Evolutionary conservation across 148 eudicot genomes (phyloP).

Genomic region (Vaccinium darrowii): DNA sequence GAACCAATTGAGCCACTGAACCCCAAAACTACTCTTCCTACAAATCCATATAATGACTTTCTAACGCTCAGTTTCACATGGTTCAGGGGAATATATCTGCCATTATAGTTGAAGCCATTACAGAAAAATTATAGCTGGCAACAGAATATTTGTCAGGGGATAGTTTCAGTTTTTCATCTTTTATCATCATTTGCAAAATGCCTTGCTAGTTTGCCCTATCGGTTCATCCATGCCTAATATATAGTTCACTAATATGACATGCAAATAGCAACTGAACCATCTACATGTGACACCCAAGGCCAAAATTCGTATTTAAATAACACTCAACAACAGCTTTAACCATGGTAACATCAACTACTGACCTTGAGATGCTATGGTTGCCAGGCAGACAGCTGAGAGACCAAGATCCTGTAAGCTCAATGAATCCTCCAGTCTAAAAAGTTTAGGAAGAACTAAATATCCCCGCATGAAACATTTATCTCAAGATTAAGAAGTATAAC

Average conservation of each 20-base stretch:
- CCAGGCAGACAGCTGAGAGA: conserved; percentile 76
- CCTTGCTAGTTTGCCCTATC: neutral
- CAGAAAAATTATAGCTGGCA: neutral
- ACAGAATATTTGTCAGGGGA: neutral
- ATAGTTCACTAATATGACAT: neutral
- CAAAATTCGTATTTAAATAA: neutral
- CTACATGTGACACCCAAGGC: conserved; percentile 1
- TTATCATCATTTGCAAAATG: neutral
- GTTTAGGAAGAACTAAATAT: conserved; percentile 39
- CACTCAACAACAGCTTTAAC: neutral
- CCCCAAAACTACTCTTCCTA: neutral
- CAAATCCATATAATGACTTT: neutral
- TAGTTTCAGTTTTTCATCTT: neutral
- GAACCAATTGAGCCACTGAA: neutral
- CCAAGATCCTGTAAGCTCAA: conserved; percentile 73
- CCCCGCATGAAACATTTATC: neutral
- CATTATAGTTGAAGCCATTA: neutral
- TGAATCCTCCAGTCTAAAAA: conserved; percentile 69
- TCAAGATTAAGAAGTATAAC: neutral
- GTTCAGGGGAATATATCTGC: neutral
- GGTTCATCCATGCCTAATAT: neutral
- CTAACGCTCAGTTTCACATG: neutral
- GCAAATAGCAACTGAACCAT: neutral
- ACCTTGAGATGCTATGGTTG: conserved; percentile 90
- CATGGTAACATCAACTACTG: conserved; percentile 22